Base-by-base conservation (phyloP, 805 yeast genomes). In the Pichia kluyveri region DNA sequence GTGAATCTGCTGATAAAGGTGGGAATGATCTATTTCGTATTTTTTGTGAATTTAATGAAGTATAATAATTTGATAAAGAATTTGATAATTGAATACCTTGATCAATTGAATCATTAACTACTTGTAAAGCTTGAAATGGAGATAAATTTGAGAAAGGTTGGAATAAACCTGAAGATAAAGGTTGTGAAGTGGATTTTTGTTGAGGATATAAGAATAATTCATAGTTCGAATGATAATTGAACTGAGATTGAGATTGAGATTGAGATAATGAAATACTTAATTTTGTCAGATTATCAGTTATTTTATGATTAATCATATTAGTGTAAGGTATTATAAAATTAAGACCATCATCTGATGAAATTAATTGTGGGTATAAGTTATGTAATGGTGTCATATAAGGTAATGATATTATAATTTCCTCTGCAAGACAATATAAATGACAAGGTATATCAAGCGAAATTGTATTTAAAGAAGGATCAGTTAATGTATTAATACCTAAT, bases 341-440 rank as follows among this genome's bases (percentile, higher is more conserved):
- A 8, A 54, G 14, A 3, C 52, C 57, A 5, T 49, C 50, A 18
- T 34, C 37, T 3, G 43, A 17, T 4, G 14, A n/a, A 8, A 30
- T 10, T 9, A 44, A 19, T 39, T 40, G 18, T 18, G 45, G 30
- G 36, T 44, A 44, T 3, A 47, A 38, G 3, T 38, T 15, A 5
- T 46, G 18, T 12, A 45, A 18, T 1, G 17, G 12, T 9, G 23
- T 11, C 8, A 49, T 42, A 17, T 46, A 38, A 0, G 60, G 59
- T 19, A 60, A 42, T 37, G 55, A 51, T 1, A 60, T 36, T 2
- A 60, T 26, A 8, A 61, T 40, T 1, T 47, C 46, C 10, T 58
- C 62, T 26, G 58, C 57, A 26, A 61, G 44, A 17, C 61, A 49
- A 37, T 60, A 60, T 1, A 63, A 34, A 57, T 61, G 58, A 10